Conservation (phyloP, 2,329 filamentous ascomycete genomes). For the Aureobasidium namibiae region DNA sequence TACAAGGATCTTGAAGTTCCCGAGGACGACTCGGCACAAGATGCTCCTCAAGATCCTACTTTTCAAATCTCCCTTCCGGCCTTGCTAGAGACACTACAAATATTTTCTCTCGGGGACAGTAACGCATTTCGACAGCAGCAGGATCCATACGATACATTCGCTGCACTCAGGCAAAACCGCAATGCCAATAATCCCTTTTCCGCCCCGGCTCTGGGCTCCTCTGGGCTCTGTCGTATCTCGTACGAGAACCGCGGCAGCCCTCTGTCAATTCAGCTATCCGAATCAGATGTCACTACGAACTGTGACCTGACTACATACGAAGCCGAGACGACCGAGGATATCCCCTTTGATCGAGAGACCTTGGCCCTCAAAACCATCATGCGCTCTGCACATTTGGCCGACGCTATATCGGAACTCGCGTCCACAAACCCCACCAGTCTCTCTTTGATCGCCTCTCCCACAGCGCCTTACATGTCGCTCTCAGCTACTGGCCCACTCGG, state of each 20-base stretch:
- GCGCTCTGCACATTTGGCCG: constrained; percentile 64
- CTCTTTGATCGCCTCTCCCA: constrained; percentile 43
- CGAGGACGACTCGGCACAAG: constrained; percentile 30
- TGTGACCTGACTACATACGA: constrained; percentile 82
- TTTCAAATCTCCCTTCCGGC: constrained; percentile 86
- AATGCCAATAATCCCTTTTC: constrained; percentile 63
- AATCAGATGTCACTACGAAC: constrained; percentile 86
- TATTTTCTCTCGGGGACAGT: constrained; percentile 60
- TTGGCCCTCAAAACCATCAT: constrained; percentile 92
- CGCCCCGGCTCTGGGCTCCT: constrained; percentile 71
- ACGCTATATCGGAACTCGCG: constrained; percentile 60
- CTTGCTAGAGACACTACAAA: constrained; percentile 87
- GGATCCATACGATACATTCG: constrained; percentile 30
- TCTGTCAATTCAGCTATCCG: constrained; percentile 84
- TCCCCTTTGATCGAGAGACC: constrained; percentile 75
- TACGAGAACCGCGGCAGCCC: constrained; percentile 69
- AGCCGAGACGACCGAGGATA: constrained; percentile 52
- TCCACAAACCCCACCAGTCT: constrained; percentile 52
- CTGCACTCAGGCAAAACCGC: constrained; percentile 27
- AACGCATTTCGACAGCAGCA: constrained; percentile 24
- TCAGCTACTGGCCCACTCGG: constrained; percentile 55
- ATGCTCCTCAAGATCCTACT: constrained; percentile 40
- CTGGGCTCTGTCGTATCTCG: constrained; percentile 75
- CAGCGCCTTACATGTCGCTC: constrained; percentile 61
- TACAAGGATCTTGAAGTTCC: constrained; percentile 46